phyloP scores from a whole-genome alignment of 2,329 filamentous ascomycete genomes.

The Madurella mycetomatis region DNA sequence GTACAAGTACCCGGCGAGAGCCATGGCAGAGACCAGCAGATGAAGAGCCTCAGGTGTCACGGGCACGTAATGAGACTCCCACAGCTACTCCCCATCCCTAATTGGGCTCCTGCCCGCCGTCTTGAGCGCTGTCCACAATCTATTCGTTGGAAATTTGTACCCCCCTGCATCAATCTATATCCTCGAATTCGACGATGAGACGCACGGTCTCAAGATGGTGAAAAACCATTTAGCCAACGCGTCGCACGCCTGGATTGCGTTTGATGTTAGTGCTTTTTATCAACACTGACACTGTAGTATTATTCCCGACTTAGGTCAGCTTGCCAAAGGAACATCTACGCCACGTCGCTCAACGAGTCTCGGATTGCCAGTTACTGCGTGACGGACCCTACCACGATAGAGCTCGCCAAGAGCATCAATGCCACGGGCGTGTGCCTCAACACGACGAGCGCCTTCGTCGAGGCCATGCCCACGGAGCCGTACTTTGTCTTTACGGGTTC shows the following conservation, averaged over 20 bases:
- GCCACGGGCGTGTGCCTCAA: constrained; percentile 11
- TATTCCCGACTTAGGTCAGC: constrained; percentile 6
- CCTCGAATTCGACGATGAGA: constrained; percentile 61
- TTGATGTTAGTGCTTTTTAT: constrained; percentile 13
- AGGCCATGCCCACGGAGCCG: constrained; percentile 8
- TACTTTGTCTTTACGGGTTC: constrained; percentile 19
- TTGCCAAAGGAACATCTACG: constrained; percentile 23
- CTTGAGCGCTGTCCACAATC: constrained; percentile 43
- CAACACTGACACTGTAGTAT: too few relatives aligned
- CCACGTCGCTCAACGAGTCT: constrained; percentile 9
- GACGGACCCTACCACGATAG: constrained; percentile 7
- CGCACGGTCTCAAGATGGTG: constrained; percentile 52
- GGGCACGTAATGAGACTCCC: neutral
- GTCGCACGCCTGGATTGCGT: constrained; percentile 21
- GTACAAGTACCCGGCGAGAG: neutral
- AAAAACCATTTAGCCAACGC: constrained; percentile 38
- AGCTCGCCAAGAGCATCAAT: constrained; percentile 7
- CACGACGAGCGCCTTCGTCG: constrained; percentile 18
- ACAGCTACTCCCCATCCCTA: neutral
- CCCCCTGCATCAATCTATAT: constrained; percentile 62
- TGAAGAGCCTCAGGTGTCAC: neutral
- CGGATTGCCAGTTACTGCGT: constrained; percentile 15
- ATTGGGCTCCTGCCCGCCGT: neutral
- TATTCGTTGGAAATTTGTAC: constrained; percentile 65
- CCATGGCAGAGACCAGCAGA: neutral